Percentiles rank a stretch among this genome's conserved stretches.
phyloP scores from a whole-genome alignment of 1,139 yeast species.

The Scheffersomyces quercinus region DNA sequence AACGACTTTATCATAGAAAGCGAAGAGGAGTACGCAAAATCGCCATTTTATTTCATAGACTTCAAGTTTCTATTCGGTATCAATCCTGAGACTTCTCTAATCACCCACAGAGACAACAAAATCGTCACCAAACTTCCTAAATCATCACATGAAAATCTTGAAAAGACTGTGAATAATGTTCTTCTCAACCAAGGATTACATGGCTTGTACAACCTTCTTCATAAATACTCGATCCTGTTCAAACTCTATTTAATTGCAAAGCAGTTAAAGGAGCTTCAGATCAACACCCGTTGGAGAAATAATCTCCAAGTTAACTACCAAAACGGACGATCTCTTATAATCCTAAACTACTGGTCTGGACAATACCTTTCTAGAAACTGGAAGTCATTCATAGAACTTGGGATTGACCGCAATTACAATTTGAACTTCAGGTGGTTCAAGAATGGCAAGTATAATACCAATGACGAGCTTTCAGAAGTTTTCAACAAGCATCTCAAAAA shows the following conservation, averaged over 20 bases:
- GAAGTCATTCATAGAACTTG: slow-evolving; percentile 63
- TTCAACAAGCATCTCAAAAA: background rate
- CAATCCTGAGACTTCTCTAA: slow-evolving; percentile 34
- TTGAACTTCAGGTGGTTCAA: slow-evolving; percentile 69
- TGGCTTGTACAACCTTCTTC: slow-evolving; percentile 67
- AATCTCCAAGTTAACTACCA: slow-evolving; percentile 67
- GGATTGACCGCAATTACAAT: slow-evolving; percentile 54
- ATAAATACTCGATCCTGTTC: slow-evolving; percentile 70
- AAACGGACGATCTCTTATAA: slow-evolving; percentile 60
- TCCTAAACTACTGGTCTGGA: slow-evolving; percentile 71
- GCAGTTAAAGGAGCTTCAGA: slow-evolving; percentile 55
- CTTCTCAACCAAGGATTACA: slow-evolving; percentile 53
- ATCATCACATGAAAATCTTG: slow-evolving; percentile 47
- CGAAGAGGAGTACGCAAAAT: slow-evolving; percentile 35
- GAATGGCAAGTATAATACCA: slow-evolving; percentile 45
- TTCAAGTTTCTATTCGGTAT: slow-evolving; percentile 63
- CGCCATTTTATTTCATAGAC: slow-evolving; percentile 78
- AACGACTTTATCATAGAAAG: slow-evolving; percentile 50
- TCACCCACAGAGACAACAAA: slow-evolving; percentile 28
- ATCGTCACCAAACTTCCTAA: slow-evolving; percentile 35
- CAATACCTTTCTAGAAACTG: slow-evolving; percentile 37
- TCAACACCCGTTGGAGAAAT: slow-evolving; percentile 62
- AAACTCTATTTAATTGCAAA: slow-evolving; percentile 70
- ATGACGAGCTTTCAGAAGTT: background rate
- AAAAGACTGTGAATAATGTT: slow-evolving; percentile 56